These are phyloP conservation scores for Laguncularia racemosa DNA, from an alignment of 345 rosid genomes.

Conservation along the genomic window DNA sequence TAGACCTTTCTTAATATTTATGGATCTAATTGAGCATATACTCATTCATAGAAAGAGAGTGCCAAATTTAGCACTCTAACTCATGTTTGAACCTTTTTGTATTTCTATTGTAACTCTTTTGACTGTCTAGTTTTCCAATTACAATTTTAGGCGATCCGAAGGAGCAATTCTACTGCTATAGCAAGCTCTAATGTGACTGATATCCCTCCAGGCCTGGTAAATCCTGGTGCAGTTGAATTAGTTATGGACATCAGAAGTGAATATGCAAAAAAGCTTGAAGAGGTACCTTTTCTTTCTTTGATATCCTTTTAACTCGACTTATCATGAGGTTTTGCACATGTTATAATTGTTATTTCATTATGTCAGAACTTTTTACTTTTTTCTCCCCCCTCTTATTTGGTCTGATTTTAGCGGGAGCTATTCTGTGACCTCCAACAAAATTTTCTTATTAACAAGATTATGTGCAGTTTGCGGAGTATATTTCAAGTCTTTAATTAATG, in stretches of 20 bases:
- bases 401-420: no score
- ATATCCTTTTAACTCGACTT: neutral
- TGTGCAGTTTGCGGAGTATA: no score
- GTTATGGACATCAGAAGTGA: constrained; percentile 51
- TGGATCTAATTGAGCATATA: neutral
- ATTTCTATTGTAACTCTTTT: neutral
- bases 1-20: no score
- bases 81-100: neutral
- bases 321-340: neutral
- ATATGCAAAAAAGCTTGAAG: constrained; percentile 40
- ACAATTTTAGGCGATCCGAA: constrained; percentile 32
- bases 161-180: constrained; percentile 25
- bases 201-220: constrained; percentile 46
- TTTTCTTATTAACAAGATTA: no score
- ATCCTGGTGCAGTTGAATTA: constrained; percentile 46
- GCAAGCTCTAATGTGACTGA: constrained; percentile 28
- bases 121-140: neutral
- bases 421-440: no score
- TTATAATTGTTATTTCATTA: neutral
- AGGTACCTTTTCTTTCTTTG: constrained; percentile 20
- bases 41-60: neutral
- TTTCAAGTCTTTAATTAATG: no score
- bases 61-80: neutral
- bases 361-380: no score
- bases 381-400: no score